Base-by-base conservation (phyloP, 495 filamentous ascomycete species). In the Sabuloglossum arenarium region DNA sequence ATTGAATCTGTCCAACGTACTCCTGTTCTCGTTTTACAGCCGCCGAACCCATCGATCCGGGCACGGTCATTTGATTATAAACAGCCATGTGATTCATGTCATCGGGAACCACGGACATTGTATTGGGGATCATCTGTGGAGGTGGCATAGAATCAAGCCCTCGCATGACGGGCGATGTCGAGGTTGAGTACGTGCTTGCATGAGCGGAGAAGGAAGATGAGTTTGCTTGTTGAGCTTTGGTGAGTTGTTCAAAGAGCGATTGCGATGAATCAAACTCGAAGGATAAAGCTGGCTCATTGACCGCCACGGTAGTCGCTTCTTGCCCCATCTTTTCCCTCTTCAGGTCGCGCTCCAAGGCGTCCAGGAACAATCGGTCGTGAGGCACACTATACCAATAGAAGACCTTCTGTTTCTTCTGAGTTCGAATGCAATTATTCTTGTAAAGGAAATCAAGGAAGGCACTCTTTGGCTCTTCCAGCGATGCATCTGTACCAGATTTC, bases 381-480 rank as follows among this genome's bases (percentile, higher is more conserved):
- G 91, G 91, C 55, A 98, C 91, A 71, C 89, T 95, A 69, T 98
- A 98, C 91, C 91, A 98, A 71, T 96, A 98, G 63, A 98, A 98
- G 61, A 98, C 91, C 74, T 98, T 98, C 66, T 98, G 91, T 77
- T 98, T 98, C 79, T 98, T 98, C 70, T 98, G 91, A 27, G 91
- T 98, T 60, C 91, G 79, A 63, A 98, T 98, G 77, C 91, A 98
- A 70, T 98, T 98, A 75, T 98, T 97, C 78, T 98, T 98, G 76
- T 97, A 98, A 52, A 98, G 75, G 70, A 97, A 98, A 67, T 98
- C 91, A 53, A 98, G 78, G 71, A 98, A 98, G 1, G 86, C 79
- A 72, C 90, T 96, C 76, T 98, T 98, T 34, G 91, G 91, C 69
- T 98, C 91, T 71, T 98, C 91, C 37, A 98, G 81, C 25, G 90